Evolutionary conservation across 2,329 filamentous ascomycete genomes (phyloP).

Genomic region (Nemania bipapillata): DNA sequence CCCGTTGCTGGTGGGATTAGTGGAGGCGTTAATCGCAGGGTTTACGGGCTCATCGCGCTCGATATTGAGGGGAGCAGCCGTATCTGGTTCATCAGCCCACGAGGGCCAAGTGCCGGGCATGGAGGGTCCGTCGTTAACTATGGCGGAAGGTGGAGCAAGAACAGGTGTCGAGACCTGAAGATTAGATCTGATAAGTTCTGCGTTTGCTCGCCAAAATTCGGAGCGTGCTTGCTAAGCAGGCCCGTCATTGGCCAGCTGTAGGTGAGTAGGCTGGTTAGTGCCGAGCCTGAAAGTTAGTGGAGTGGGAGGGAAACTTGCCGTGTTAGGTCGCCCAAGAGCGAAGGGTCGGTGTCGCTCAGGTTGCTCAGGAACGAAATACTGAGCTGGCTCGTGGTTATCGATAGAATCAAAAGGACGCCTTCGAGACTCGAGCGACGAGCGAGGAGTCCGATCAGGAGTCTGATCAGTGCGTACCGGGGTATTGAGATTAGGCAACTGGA

Average conservation of each 20-base stretch:
- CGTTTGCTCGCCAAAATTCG: slow-evolving; percentile 23
- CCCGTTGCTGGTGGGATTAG: neutral
- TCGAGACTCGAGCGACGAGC: neutral
- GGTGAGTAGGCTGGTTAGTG: slow-evolving; percentile 17
- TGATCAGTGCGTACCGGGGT: slow-evolving; percentile 9
- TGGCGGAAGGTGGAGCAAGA: neutral
- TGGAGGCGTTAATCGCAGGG: neutral
- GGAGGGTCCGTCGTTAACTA: slow-evolving; percentile 4
- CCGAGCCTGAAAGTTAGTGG: neutral
- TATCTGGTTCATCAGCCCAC: slow-evolving; percentile 22
- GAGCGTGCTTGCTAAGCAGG: slow-evolving; percentile 36
- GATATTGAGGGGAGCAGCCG: too few species aligned
- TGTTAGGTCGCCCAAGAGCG: neutral
- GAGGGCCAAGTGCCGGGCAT: slow-evolving; percentile 37
- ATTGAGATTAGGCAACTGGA: slow-evolving; percentile 8
- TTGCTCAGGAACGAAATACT: slow-evolving; percentile 6
- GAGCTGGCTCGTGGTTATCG: slow-evolving; percentile 5
- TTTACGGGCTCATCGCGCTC: neutral
- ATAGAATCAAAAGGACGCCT: slow-evolving; percentile 15
- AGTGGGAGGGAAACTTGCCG: slow-evolving; percentile 12
- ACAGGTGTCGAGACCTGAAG: neutral
- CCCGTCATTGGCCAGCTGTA: slow-evolving; percentile 31
- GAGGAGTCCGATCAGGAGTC: neutral
- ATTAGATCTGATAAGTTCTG: slow-evolving; percentile 3
- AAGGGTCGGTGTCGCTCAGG: neutral